A percentile compares a stretch with the other conserved stretches of the same genome.
These are phyloP conservation scores for Neurospora sp. DNA, from an alignment of 495 filamentous ascomycete species.

Conservation along the genomic window DNA sequence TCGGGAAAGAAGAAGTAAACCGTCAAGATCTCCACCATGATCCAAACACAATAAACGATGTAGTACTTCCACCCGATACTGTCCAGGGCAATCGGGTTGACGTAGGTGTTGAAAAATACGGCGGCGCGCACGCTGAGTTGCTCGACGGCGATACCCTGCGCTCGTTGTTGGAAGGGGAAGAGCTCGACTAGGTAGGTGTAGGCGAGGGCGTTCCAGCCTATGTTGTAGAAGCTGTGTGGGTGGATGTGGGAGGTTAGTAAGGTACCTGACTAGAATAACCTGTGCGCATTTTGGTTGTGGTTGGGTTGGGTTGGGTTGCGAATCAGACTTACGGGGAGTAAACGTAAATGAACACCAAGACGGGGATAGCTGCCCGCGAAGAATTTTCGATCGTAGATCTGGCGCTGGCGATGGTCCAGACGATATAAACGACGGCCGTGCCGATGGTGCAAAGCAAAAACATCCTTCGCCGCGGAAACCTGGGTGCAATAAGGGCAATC, in stretches of 20 bases:
- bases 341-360: slow-evolving; percentile 49
- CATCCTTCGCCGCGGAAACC: slow-evolving; percentile 39
- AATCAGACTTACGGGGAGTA: slow-evolving; percentile 35
- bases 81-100: slow-evolving; percentile 52
- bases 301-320: background rate
- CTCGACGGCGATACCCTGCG: slow-evolving; percentile 48
- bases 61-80: slow-evolving; percentile 52
- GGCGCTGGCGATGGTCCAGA: slow-evolving; percentile 45
- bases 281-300: background rate
- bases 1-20: slow-evolving; percentile 54
- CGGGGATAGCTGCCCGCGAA: slow-evolving; percentile 35
- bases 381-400: slow-evolving; percentile 32
- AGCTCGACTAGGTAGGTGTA: slow-evolving; percentile 51
- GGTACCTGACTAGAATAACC: background rate
- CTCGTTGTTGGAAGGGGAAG: slow-evolving; percentile 47
- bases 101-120: slow-evolving; percentile 44
- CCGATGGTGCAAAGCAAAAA: slow-evolving; percentile 43
- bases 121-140: slow-evolving; percentile 46
- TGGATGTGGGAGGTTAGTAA: background rate
- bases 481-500: slow-evolving; percentile 38
- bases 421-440: slow-evolving; percentile 41
- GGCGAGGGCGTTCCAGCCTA: slow-evolving; percentile 51
- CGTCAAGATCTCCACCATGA: slow-evolving; percentile 42
- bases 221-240: slow-evolving; percentile 38
- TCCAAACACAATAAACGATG: slow-evolving; percentile 50